Evolutionary conservation across 148 eudicot species (phyloP).

Genomic region (Rhododendron molle): DNA sequence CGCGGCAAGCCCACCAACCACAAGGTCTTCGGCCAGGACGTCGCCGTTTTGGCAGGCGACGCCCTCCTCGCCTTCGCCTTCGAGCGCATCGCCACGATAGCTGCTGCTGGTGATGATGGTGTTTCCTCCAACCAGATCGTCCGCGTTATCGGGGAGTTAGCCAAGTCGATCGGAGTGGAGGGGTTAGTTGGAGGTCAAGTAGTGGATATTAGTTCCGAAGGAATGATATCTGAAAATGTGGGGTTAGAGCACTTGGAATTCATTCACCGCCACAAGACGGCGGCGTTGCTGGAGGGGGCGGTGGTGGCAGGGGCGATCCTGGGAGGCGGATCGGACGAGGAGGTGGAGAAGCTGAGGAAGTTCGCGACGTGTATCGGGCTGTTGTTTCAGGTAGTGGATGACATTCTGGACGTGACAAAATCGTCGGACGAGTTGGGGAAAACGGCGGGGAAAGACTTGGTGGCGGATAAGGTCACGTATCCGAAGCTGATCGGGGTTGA

Average conservation of each 20-base stretch:
- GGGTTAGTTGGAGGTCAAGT: conserved; percentile 41
- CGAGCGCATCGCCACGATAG: conserved; percentile 15
- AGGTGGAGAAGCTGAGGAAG: conserved; percentile 31
- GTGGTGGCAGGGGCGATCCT: conserved; percentile 31
- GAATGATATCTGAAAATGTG: conserved; percentile 3
- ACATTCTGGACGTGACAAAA: conserved; percentile 36
- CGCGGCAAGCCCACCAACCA: conserved; percentile 43
- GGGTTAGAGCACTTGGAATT: conserved; percentile 33
- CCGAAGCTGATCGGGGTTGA: conserved; percentile 35
- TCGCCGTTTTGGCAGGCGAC: conserved; percentile 39
- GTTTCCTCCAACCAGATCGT: conserved; percentile 11
- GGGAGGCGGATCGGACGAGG: conserved; percentile 24
- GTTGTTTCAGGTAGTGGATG: conserved; percentile 43
- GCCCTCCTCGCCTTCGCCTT: conserved; percentile 31
- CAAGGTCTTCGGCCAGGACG: conserved; percentile 34
- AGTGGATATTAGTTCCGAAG: conserved; percentile 26
- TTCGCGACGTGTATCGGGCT: conserved; percentile 36
- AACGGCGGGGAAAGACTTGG: conserved; percentile 38
- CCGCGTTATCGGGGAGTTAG: conserved; percentile 24
- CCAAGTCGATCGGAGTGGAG: conserved; percentile 26
- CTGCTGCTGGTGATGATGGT: not conserved
- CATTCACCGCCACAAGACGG: conserved; percentile 37
- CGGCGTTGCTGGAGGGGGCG: conserved; percentile 27
- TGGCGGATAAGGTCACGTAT: conserved; percentile 27
- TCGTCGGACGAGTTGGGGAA: conserved; percentile 38